phyloP scores from a whole-genome alignment of 2,329 filamentous ascomycete species.

The Corinectria fuckeliana region DNA sequence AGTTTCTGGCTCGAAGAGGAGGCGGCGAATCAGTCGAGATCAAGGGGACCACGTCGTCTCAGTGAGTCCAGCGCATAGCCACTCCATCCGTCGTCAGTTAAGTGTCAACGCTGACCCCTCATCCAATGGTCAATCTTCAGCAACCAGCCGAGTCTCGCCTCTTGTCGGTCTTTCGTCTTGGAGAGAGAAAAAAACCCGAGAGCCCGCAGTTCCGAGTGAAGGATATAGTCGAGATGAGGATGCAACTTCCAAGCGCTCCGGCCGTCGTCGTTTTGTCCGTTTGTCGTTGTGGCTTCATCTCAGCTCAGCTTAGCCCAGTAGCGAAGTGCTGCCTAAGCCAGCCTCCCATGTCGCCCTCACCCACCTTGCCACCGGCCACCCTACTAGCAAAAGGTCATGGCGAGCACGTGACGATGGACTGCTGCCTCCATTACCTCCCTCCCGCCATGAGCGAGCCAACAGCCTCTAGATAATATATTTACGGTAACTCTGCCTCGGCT shows the following conservation, averaged over 20 bases:
- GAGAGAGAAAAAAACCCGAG: not conserved
- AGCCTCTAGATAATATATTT: not conserved
- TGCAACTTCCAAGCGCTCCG: not conserved
- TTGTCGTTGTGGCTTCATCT: constrained; percentile 27
- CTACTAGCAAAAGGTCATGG: constrained; percentile 13
- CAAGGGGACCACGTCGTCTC: constrained; percentile 22
- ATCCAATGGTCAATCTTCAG: constrained; percentile 13
- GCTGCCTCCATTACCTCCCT: not conserved
- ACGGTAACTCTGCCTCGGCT: not conserved
- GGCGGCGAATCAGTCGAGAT: not conserved
- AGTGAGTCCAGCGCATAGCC: constrained; percentile 13
- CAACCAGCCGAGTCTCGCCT: not conserved
- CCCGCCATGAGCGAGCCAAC: not conserved
- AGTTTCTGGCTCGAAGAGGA: not conserved
- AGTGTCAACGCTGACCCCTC: constrained; percentile 7
- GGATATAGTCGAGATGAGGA: not conserved
- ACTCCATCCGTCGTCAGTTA: constrained; percentile 14
- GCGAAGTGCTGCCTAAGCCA: constrained; percentile 38
- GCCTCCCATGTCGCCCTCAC: constrained; percentile 24
- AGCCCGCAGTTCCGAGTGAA: not conserved
- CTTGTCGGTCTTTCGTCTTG: not conserved
- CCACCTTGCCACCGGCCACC: no score
- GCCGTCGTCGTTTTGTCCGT: not conserved
- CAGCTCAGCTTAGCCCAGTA: constrained; percentile 15
- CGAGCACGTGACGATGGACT: constrained; percentile 29